phyloP scores from a whole-genome alignment of 2,329 filamentous ascomycete genomes.

The Alternaria arbusti region DNA sequence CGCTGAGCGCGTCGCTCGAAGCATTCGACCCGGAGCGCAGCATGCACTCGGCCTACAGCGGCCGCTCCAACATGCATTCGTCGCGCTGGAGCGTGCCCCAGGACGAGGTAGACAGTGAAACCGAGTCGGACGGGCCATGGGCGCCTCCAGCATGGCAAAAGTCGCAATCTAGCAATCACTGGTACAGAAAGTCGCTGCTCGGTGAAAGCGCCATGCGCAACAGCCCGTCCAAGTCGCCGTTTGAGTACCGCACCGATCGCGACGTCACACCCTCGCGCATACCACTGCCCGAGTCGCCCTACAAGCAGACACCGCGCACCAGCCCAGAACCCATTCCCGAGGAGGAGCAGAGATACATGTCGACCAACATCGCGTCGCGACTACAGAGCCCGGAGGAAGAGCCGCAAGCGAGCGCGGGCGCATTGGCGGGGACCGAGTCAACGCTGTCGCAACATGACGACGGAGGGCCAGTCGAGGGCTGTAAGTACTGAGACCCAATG shows the following conservation, averaged over 20 bases:
- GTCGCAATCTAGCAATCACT: conserved; percentile 59
- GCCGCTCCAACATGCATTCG: conserved; percentile 70
- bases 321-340: conserved; percentile 56
- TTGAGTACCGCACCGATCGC: conserved; percentile 62
- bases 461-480: conserved; percentile 38
- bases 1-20: conserved; percentile 47
- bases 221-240: conserved; percentile 63
- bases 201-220: conserved; percentile 44
- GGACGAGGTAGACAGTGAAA: conserved; percentile 51
- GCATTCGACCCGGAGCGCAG: conserved; percentile 49
- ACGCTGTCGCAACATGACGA: conserved; percentile 39
- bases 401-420: conserved; percentile 24
- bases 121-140: conserved; percentile 61
- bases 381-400: conserved; percentile 43
- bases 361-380: conserved; percentile 44
- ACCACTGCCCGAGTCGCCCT: conserved; percentile 65
- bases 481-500: conserved; percentile 33
- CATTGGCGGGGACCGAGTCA: conserved; percentile 31
- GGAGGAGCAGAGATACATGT: conserved; percentile 34
- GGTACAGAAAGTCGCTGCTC: conserved; percentile 57
- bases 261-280: conserved; percentile 63
- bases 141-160: conserved; percentile 70
- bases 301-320: conserved; percentile 61
- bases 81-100: conserved; percentile 46
- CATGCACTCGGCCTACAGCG: conserved; percentile 47